phyloP scores from a whole-genome alignment of 1,284 basidiomycete species.

The Cutaneotrichosporon sp. region DNA sequence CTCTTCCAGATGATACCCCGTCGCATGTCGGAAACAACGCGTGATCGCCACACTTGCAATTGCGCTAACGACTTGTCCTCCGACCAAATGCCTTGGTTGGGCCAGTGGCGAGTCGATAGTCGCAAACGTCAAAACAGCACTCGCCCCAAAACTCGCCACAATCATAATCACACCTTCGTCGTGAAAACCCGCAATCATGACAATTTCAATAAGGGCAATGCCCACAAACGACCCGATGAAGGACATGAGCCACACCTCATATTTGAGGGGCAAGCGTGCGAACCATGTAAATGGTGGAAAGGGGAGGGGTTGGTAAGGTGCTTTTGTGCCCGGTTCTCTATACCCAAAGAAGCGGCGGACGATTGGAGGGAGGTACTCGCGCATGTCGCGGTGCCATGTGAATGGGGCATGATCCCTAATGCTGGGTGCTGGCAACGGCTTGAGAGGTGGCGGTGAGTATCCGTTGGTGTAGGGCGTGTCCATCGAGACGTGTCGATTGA shows the following conservation, averaged over 20 bases:
- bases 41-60: constrained; percentile 61
- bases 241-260: constrained; percentile 57
- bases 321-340: constrained; percentile 21
- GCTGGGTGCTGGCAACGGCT: neutral
- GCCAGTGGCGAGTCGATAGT: constrained; percentile 62
- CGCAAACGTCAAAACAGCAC: constrained; percentile 62
- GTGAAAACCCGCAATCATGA: constrained; percentile 53
- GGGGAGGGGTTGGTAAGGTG: constrained; percentile 35
- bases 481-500: neutral
- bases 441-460: neutral
- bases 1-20: constrained; percentile 52
- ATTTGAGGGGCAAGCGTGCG: constrained; percentile 50
- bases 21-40: constrained; percentile 59
- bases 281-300: constrained; percentile 42
- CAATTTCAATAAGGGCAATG: constrained; percentile 60
- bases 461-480: neutral
- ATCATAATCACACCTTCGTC: constrained; percentile 42
- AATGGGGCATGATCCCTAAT: neutral
- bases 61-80: constrained; percentile 62
- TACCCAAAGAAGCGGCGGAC: constrained; percentile 37
- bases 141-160: constrained; percentile 61
- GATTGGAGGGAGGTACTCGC: constrained; percentile 28
- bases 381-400: constrained; percentile 28
- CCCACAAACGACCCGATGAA: constrained; percentile 62
- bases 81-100: constrained; percentile 63